phyloP scores from a whole-genome alignment of 768 basidiomycete genomes.

The Suillus variegatus region DNA sequence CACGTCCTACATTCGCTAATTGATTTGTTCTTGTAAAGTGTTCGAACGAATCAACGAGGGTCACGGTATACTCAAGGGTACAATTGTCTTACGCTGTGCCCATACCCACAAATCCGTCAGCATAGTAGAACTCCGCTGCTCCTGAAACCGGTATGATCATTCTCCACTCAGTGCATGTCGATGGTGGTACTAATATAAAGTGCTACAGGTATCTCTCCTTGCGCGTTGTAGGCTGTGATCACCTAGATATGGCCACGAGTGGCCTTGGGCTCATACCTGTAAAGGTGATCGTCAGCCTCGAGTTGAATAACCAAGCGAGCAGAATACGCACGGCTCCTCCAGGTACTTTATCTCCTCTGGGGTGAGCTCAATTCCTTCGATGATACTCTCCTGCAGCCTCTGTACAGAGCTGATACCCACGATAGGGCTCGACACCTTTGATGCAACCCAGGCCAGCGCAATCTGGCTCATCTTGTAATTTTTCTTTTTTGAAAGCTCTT shows the following conservation, averaged over 20 bases:
- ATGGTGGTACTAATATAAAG: neutral
- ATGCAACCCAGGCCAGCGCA: slow-evolving; percentile 42
- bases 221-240: neutral
- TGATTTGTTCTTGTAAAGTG: too few relatives aligned
- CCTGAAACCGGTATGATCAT: neutral
- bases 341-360: slow-evolving; percentile 33
- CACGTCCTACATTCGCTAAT: too few relatives aligned
- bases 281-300: neutral
- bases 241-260: slow-evolving; percentile 16
- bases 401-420: slow-evolving; percentile 38
- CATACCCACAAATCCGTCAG: too few relatives aligned
- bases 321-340: slow-evolving; percentile 27
- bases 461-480: slow-evolving; percentile 46
- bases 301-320: neutral
- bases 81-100: too few relatives aligned
- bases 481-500: slow-evolving; percentile 42
- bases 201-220: neutral
- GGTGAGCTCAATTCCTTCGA: slow-evolving; percentile 24
- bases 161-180: neutral
- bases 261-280: slow-evolving; percentile 22
- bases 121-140: too few relatives aligned
- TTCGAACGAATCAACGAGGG: too few relatives aligned
- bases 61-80: too few relatives aligned
- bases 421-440: slow-evolving; percentile 47
- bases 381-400: slow-evolving; percentile 32